These are phyloP conservation scores for Cylindrodendrum hubeiense DNA, from an alignment of 2,329 filamentous ascomycete genomes.

Conservation along the genomic window DNA sequence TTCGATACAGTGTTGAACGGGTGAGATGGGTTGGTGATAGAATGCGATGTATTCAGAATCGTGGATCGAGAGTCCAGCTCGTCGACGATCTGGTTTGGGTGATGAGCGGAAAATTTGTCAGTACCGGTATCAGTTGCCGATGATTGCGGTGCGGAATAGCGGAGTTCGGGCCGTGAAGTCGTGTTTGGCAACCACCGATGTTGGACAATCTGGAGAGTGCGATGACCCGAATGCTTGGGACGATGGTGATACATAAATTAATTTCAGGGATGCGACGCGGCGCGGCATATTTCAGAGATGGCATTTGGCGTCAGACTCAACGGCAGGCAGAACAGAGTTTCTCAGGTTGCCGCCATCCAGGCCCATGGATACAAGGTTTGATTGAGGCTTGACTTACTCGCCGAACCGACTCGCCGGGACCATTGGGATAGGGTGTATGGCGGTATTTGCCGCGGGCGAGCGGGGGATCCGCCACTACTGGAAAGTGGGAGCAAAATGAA, in stretches of 20 bases:
- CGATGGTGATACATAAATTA: slow-evolving; percentile 9
- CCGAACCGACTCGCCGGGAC: slow-evolving; percentile 7
- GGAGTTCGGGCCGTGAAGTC: background rate
- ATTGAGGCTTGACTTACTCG: slow-evolving; percentile 5
- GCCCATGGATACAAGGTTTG: slow-evolving; percentile 14
- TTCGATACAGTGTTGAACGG: background rate
- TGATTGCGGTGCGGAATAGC: slow-evolving; percentile 3
- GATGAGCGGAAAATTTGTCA: background rate
- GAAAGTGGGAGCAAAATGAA: too few species aligned
- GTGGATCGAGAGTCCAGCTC: background rate
- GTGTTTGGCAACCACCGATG: background rate
- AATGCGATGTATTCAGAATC: background rate
- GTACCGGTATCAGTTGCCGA: slow-evolving; percentile 7
- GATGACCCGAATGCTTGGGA: background rate
- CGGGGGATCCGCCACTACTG: too few species aligned
- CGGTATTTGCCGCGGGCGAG: background rate
- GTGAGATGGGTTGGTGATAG: background rate
- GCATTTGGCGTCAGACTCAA: slow-evolving; percentile 21
- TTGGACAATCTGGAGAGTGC: background rate
- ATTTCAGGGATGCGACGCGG: background rate
- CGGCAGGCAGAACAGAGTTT: slow-evolving; percentile 12
- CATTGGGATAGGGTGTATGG: background rate
- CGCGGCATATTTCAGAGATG: background rate
- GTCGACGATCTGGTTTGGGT: background rate
- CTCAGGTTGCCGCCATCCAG: slow-evolving; percentile 1